Conservation (phyloP, 441 rosid genomes). For the Raphanus hybrid region DNA sequence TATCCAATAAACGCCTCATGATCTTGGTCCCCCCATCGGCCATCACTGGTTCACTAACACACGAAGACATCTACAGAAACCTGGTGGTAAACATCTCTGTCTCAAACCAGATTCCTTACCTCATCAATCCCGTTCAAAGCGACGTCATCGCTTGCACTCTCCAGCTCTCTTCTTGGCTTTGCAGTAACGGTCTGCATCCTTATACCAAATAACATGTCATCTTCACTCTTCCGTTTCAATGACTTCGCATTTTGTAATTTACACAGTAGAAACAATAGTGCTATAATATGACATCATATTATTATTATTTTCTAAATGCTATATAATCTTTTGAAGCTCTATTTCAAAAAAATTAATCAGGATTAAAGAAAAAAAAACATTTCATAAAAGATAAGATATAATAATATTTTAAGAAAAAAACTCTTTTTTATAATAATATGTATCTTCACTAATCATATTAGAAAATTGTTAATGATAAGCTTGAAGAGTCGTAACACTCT, state of each 20-base stretch:
- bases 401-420: too few species aligned
- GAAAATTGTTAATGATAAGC: too few species aligned
- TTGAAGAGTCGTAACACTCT: too few species aligned
- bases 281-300: too few species aligned
- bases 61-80: background rate
- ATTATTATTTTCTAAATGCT: too few species aligned
- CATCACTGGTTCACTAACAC: background rate
- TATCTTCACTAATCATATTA: too few species aligned
- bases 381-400: too few species aligned
- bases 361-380: too few species aligned
- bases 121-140: background rate
- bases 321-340: too few species aligned
- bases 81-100: background rate
- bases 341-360: too few species aligned
- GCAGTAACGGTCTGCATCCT: conserved; percentile 70
- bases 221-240: conserved; percentile 70
- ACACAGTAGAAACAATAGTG: too few species aligned
- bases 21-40: background rate
- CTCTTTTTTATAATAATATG: too few species aligned
- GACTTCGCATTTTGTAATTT: conserved; percentile 47
- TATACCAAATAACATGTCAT: conserved; percentile 68
- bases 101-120: background rate
- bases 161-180: conserved; percentile 21
- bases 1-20: background rate
- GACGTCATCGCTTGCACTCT: background rate